A percentile compares a stretch with the other conserved stretches of the same genome.
These are phyloP conservation scores for Ilex aquifolium DNA, from an alignment of 257 asterid genomes.

Conservation along the genomic window DNA sequence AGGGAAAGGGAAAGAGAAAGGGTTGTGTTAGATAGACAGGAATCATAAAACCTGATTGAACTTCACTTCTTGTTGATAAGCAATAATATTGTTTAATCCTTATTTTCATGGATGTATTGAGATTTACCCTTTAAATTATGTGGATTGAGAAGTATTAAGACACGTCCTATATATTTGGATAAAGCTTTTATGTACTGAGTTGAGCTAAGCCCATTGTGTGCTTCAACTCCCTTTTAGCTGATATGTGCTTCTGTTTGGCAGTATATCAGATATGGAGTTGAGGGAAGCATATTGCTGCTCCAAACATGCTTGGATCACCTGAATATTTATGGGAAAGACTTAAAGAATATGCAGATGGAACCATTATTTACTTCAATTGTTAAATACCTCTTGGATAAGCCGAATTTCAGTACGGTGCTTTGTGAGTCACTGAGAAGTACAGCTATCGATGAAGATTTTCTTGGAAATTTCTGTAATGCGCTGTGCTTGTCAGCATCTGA, in stretches of 20 bases:
- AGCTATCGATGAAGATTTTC: constrained; percentile 55
- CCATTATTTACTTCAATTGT: constrained; percentile 63
- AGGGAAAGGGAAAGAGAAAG: too few species aligned
- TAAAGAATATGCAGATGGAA: constrained; percentile 51
- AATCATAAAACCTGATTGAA: too few species aligned
- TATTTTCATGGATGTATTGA: neutral
- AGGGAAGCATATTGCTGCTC: constrained; percentile 72
- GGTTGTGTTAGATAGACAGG: too few species aligned
- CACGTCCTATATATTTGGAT: neutral
- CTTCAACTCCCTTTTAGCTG: too few species aligned
- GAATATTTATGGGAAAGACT: constrained; percentile 48
- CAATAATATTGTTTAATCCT: too few species aligned
- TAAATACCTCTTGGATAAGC: constrained; percentile 64
- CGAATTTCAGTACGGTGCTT: constrained; percentile 71
- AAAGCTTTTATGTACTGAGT: neutral
- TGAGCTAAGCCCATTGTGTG: neutral
- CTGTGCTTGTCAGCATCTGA: constrained; percentile 56
- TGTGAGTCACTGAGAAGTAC: constrained; percentile 54
- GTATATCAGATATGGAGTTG: constrained; percentile 60
- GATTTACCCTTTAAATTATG: neutral
- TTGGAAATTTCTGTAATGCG: constrained; percentile 60
- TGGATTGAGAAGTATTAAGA: neutral
- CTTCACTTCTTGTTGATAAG: too few species aligned
- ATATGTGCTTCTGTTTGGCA: constrained; percentile 24
- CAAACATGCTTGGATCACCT: constrained; percentile 63